A percentile compares a stretch with the other conserved stretches of the same genome.
Conservation (phyloP, 2,329 filamentous ascomycete genomes). For the Ophiostoma angusticollis region DNA sequence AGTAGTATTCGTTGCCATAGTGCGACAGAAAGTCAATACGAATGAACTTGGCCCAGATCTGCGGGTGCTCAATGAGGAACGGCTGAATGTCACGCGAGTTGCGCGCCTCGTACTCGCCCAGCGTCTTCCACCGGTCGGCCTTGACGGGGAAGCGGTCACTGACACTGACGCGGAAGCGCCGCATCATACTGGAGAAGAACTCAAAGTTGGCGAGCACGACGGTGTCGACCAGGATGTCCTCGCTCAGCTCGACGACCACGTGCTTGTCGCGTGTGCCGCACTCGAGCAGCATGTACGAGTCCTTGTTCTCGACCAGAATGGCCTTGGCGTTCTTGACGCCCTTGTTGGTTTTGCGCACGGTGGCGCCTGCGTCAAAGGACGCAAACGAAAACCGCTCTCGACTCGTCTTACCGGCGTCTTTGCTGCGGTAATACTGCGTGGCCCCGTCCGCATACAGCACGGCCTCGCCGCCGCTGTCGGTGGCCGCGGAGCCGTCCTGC, state of each 20-base stretch:
- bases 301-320: conserved; percentile 90
- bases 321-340: conserved; percentile 80
- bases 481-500: conserved; percentile 18
- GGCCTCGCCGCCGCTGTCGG: conserved; percentile 27
- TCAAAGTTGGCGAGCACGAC: conserved; percentile 97
- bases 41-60: conserved; percentile 91
- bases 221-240: conserved; percentile 77
- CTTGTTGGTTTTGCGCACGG: conserved; percentile 76
- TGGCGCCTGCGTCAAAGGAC: conserved; percentile 93
- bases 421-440: conserved; percentile 54
- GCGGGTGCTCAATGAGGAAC: conserved; percentile 84
- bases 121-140: conserved; percentile 75
- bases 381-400: conserved; percentile 97
- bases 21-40: conserved; percentile 85
- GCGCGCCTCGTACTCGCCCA: conserved; percentile 80
- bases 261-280: conserved; percentile 83
- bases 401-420: conserved; percentile 92
- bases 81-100: conserved; percentile 92
- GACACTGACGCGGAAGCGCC: conserved; percentile 80
- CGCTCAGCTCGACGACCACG: conserved; percentile 85
- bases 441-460: conserved; percentile 35
- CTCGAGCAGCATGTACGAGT: conserved; percentile 94
- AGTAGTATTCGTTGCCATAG: conserved; percentile 95
- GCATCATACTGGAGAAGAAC: conserved; percentile 96
- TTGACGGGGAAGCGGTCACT: conserved; percentile 93